Base-by-base conservation (phyloP, 345 rosid species). In the Lepidium aucheri region DNA sequence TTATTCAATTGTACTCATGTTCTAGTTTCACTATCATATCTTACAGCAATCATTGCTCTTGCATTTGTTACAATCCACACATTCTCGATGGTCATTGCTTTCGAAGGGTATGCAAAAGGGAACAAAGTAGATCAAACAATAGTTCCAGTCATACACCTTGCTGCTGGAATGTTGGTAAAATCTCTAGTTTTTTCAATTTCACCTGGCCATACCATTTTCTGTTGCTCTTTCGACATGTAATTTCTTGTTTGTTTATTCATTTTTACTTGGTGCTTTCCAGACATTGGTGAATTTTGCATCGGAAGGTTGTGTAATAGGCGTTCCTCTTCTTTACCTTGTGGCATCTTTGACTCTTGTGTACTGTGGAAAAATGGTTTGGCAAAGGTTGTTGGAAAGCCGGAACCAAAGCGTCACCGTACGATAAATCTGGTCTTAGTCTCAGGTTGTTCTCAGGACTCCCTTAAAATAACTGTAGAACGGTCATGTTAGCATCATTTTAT, bases 81-180 rank as follows among this genome's bases (percentile, higher is more conserved):
- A 58, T 86, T 83, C 84, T 94, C 97, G 41, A 94, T 94, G 96
- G 96, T 94, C 51, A 86, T 90, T 77, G 89, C 99, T 30, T 94
- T 90, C 59, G 87, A 85, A 45, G 97, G 93, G 47, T 88, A 90
- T 76, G 88, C 85, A 8, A 86, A 88, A 77, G 95, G 96, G 75
- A 94, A 84, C 65, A 88, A 77, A 83, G 84, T 80, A 72, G 95
- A 90, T 78, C 95, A 85, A 71, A 70, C 60, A 58, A 85, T 94
- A 76, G 97, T 82, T 76, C 97, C 99, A 17, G 69, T 66, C 4
- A 77, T 94, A 73, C 99, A 94, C 81, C 79, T 94, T 62, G 83
- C 73, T 60, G 95, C 97, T 15, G 96, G 90, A 75, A 80, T 94
- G 81, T 55, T 83, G 96, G 97, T 93, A 90, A 76, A 54, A 72